A percentile compares a stretch with the other conserved stretches of the same genome.
Conservation (phyloP, 176 grass and related monocot species). For the Juncus effusus region DNA sequence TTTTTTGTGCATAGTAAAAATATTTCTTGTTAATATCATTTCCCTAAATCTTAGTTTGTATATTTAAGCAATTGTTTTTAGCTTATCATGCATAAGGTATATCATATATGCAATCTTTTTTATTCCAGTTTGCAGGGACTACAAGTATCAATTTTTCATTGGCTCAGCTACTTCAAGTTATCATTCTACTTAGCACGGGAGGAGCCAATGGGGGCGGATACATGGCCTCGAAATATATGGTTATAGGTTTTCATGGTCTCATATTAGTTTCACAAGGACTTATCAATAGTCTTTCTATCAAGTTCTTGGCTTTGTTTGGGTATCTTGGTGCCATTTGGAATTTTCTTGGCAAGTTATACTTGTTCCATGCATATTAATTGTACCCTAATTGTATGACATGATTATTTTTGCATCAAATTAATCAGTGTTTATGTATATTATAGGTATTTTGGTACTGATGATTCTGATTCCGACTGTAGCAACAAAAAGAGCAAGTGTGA, state of each 20-base stretch:
- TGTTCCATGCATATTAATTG: neutral
- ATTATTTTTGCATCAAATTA: too few species aligned
- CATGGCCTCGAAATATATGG: slow-evolving; percentile 54
- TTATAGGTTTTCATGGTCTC: slow-evolving; percentile 39
- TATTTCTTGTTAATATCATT: neutral
- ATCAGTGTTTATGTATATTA: neutral
- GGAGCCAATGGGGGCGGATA: slow-evolving; percentile 52
- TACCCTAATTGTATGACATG: too few species aligned
- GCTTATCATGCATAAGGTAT: too few species aligned
- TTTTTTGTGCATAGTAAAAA: too few species aligned
- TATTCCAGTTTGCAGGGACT: slow-evolving; percentile 72
- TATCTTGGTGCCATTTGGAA: slow-evolving; percentile 58
- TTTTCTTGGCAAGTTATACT: slow-evolving; percentile 16
- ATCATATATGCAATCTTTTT: neutral
- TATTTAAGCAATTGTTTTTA: neutral
- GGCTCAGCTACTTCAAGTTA: slow-evolving; percentile 65
- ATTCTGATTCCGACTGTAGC: slow-evolving; percentile 42
- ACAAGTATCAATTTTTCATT: slow-evolving; percentile 54
- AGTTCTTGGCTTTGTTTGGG: slow-evolving; percentile 42
- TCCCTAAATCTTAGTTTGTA: neutral
- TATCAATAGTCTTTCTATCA: slow-evolving; percentile 60
- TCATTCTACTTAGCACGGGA: slow-evolving; percentile 51
- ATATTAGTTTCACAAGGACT: slow-evolving; percentile 44
- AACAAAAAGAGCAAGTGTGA: slow-evolving; percentile 24
- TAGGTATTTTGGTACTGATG: slow-evolving; percentile 48